Percentiles rank a stretch among this genome's conserved stretches.
Conservation (phyloP, 192 early-diverging fungal genomes). For the Backusella luteola region DNA sequence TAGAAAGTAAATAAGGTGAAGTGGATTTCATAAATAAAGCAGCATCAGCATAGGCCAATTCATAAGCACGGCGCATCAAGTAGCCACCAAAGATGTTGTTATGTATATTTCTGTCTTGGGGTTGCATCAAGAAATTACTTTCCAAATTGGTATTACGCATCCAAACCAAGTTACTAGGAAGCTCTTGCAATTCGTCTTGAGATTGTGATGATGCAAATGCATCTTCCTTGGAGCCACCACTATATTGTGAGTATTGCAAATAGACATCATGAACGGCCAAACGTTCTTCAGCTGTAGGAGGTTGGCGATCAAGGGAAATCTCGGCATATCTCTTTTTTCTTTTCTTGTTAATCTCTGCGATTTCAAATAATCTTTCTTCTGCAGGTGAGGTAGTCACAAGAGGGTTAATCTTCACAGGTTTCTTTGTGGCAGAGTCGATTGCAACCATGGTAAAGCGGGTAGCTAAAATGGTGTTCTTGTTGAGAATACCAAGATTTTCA, state of each 20-base stretch:
- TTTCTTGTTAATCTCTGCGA: conserved; percentile 62
- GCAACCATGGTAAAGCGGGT: conserved; percentile 93
- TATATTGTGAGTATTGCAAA: conserved; percentile 66
- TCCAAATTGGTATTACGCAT: conserved; percentile 26
- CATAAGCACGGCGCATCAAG: conserved; percentile 84
- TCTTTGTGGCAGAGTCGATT: conserved; percentile 67
- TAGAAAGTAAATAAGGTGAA: conserved; percentile 54
- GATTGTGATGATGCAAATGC: conserved; percentile 12
- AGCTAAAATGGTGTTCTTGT: conserved; percentile 57
- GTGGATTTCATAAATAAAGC: conserved; percentile 63
- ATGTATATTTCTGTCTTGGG: conserved; percentile 83
- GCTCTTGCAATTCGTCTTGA: conserved; percentile 2
- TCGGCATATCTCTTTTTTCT: conserved; percentile 43
- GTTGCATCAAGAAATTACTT: conserved; percentile 61
- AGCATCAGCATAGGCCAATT: conserved; percentile 80
- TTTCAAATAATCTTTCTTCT: conserved; percentile 70
- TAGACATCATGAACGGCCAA: conserved; percentile 78
- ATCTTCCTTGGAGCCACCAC: conserved; percentile 17
- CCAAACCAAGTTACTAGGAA: conserved; percentile 28
- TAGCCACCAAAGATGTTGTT: conserved; percentile 71
- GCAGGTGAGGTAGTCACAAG: conserved; percentile 68
- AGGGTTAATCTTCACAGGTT: conserved; percentile 74
- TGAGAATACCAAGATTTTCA: conserved; percentile 14
- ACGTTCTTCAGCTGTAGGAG: conserved; percentile 80
- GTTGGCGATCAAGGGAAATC: conserved; percentile 57